Evolutionary conservation across 352 stramenopile species (phyloP), one percentile per base, ranked within the genome.

Genomic region (Phytophthora sojae): DNA sequence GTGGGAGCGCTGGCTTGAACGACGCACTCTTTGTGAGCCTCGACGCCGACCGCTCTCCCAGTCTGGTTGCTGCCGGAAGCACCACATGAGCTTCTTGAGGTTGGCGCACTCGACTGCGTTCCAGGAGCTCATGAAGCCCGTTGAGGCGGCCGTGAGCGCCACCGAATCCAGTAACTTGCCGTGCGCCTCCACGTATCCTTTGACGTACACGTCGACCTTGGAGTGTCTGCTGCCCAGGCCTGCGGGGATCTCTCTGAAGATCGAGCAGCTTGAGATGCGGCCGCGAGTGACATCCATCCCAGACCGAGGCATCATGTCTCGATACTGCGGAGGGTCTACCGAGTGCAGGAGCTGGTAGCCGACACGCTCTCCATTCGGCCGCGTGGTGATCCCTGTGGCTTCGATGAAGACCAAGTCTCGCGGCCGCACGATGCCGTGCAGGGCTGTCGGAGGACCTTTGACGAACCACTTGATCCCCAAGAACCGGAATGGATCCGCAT

Each of bases 21-120:
- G 60, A 29, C 52, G 57, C 4, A 8, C 19, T 50, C 47, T 45
- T 30, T 55, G 58, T 4, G 39, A 52, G 30, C 29, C 19, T 55
- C 32, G 57, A 56, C 53, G 61, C 29, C 52, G 30, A 15, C 17
- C 19, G 39, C 26, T 49, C 7, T 35, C 23, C 47, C 44, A 30
- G 23, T 57, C 42, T 14, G 61, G 57, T 26, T 67, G 63, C 21
- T 70, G 67, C 30, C 67, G 67, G 21, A 79, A 73, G 29, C 47
- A 73, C 79, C 77, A 89, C 65, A 69, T 75, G 45, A 85, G 70
- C 57, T 88, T 88, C 53, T 85, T 85, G 26, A 79, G 57, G 30
- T 83, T 71, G 15, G 67, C 75, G 42, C 71, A 83, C 58, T 84
- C 77, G 51, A 85, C 65, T 1, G 75, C 52, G 53, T 87, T 87